Evolutionary conservation across 2,329 filamentous ascomycete species (phyloP).

Genomic region (Fusarium oligoseptatum): DNA sequence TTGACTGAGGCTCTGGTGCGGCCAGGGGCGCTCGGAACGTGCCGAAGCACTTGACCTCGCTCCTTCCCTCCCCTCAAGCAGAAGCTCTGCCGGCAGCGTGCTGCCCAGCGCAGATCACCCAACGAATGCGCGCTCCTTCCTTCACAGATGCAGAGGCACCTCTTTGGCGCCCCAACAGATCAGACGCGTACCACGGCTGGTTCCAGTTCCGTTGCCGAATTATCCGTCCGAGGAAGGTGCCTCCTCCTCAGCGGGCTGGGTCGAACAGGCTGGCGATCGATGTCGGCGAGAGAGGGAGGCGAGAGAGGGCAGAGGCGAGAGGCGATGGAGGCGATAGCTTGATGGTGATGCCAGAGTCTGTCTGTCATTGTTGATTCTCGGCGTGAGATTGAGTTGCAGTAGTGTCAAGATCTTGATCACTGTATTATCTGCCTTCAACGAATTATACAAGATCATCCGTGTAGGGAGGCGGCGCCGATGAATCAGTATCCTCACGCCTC

Average conservation of each 20-base stretch:
- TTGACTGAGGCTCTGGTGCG: not conserved
- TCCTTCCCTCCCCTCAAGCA: conserved; percentile 6
- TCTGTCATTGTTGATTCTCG: not conserved
- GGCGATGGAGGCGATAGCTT: too few species aligned
- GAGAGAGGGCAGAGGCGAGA: not conserved
- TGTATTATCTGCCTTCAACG: not conserved
- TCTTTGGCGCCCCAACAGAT: not conserved
- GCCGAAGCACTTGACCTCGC: not conserved
- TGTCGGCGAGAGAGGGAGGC: not conserved
- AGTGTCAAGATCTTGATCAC: not conserved
- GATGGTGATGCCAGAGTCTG: not conserved
- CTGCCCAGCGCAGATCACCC: not conserved
- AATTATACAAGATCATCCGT: conserved; percentile 44
- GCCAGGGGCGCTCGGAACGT: not conserved
- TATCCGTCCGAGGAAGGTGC: not conserved
- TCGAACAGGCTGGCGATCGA: not conserved
- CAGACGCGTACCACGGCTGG: not conserved
- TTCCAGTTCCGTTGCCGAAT: not conserved
- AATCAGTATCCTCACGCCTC: conserved; percentile 28
- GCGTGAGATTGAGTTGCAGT: not conserved
- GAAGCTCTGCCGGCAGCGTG: conserved; percentile 1
- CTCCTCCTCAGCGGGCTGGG: not conserved
- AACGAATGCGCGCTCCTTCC: not conserved
- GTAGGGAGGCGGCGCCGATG: conserved; percentile 47
- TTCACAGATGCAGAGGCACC: not conserved